Conservation (phyloP, 2,329 filamentous ascomycete genomes). For the Onygenales sp. region DNA sequence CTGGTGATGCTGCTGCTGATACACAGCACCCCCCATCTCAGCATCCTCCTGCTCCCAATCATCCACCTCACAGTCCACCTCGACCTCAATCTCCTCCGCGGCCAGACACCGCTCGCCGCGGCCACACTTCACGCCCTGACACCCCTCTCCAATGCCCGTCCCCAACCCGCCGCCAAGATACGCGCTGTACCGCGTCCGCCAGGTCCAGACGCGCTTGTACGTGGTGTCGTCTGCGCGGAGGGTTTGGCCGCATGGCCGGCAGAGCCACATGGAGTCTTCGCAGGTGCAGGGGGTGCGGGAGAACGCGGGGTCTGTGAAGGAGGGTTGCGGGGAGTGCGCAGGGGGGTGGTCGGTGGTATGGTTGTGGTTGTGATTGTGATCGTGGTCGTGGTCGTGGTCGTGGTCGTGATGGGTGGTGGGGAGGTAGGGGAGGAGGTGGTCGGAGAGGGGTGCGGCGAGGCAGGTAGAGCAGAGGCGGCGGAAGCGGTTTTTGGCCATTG, state of each 20-base stretch:
- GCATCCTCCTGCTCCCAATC: constrained; percentile 48
- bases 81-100: constrained; percentile 66
- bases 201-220: constrained; percentile 68
- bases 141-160: constrained; percentile 78
- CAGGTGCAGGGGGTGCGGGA: constrained; percentile 51
- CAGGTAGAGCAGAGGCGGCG: constrained; percentile 73
- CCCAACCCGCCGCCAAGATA: constrained; percentile 72
- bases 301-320: constrained; percentile 40
- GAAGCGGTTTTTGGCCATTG: constrained; percentile 62
- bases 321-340: constrained; percentile 20
- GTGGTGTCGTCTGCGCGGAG: constrained; percentile 50
- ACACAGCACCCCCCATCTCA: constrained; percentile 7
- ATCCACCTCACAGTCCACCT: constrained; percentile 77
- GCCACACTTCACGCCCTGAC: constrained; percentile 80
- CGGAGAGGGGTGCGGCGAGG: constrained; percentile 55
- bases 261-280: constrained; percentile 62
- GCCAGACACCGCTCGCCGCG: constrained; percentile 68
- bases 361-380: neutral
- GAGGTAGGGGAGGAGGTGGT: constrained; percentile 19
- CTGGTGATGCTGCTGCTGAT: constrained; percentile 10
- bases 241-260: constrained; percentile 68
- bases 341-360: neutral
- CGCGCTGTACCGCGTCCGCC: constrained; percentile 72
- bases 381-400: neutral
- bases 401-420: constrained; percentile 13